Evolutionary conservation across 2,329 filamentous ascomycete species (phyloP), one percentile per base, ranked within the genome.

Genomic region (Xylaria sp.): DNA sequence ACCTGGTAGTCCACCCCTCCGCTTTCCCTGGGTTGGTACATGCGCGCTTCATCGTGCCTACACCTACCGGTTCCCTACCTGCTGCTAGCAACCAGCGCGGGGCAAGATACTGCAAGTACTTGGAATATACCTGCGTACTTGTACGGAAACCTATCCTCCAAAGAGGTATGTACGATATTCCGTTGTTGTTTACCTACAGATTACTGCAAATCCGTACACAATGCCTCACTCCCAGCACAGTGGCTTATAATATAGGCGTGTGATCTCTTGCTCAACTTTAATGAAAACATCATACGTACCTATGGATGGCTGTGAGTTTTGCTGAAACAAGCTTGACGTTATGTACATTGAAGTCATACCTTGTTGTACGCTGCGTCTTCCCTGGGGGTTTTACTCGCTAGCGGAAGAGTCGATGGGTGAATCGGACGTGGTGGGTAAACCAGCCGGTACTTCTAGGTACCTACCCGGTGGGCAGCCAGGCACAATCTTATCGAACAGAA

Each of bases 61-160:
- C n/a, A n/a, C 5, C 10, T 46, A 16, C 54, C 52, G 46, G 58
- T 59, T 30, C 23, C 23, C 23, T 30, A 30, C 23, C 23, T 30
- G 23, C 23, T 30, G 23, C 23, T 30, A 30, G 23, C 55, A 61
- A 23, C 51, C 55, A 59, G 60, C 67, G 68, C 64, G 67, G 67
- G 66, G 67, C 65, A 67, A 30, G 23, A 30, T 30, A 30, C 23
- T 30, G 16, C 16, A 16, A 16, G 16, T 16, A 16, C 16, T 16
- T 16, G 4, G 23, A 30, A 30, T 30, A 30, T 30, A 30, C 23
- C 23, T 62, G 57, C 11, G 13, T 46, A 16, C 16, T 16, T 16
- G 16, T 16, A 42, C 5, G 37, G 9, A 42, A 13, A 42, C 23
- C 23, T 30, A 1, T 30, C 23, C 9, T 42, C 7, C 37, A 42